Evolutionary conservation across 2,329 filamentous ascomycete species (phyloP).

Genomic region (Aspergillus sp.): DNA sequence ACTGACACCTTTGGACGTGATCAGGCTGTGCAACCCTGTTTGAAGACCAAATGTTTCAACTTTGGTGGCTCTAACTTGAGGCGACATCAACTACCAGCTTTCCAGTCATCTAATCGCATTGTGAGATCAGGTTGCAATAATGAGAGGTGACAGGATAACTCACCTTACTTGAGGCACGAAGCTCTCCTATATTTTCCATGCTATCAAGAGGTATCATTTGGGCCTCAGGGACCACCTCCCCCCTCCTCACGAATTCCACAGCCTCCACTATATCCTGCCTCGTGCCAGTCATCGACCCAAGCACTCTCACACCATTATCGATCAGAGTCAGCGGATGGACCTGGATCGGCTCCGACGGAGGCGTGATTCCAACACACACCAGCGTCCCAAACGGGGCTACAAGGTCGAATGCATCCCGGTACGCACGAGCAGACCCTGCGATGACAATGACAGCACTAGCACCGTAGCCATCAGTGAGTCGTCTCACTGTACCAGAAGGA

Average conservation of each 20-base stretch:
- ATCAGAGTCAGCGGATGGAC: background rate
- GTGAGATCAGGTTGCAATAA: no score
- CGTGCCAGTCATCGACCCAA: background rate
- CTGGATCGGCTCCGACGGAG: background rate
- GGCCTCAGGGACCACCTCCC: background rate
- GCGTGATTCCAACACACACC: background rate
- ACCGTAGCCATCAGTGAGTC: background rate
- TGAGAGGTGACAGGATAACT: no score
- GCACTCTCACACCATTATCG: background rate
- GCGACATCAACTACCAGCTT: no score
- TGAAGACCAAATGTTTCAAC: no score
- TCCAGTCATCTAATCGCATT: no score
- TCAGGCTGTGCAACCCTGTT: no score
- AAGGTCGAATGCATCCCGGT: background rate
- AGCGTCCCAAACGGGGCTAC: background rate
- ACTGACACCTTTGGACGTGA: no score
- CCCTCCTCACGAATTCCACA: background rate
- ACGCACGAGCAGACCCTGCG: background rate
- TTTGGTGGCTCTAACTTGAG: no score
- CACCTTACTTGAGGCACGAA: no score
- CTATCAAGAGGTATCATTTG: background rate
- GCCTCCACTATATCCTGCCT: background rate
- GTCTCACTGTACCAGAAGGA: background rate
- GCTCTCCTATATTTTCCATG: no score
- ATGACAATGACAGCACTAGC: background rate